Percentiles rank a stretch among this genome's conserved stretches.
phyloP scores from a whole-genome alignment of 176 grass and related monocot species.

The Otatea glauca region DNA sequence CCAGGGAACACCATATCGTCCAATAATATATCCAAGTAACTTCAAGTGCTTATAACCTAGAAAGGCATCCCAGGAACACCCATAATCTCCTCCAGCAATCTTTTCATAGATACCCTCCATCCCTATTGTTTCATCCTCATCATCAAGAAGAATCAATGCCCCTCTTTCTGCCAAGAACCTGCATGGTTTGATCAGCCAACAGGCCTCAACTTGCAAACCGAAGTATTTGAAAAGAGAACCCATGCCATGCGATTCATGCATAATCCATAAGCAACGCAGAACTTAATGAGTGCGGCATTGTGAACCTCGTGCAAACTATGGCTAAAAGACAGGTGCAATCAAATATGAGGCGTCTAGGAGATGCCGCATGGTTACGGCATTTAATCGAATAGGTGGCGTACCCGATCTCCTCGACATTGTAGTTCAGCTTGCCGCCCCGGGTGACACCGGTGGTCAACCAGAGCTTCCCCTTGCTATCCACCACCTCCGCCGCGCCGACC shows the following conservation, averaged over 20 bases:
- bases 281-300: background rate
- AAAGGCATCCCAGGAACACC: slow-evolving; percentile 62
- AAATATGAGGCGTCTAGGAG: background rate
- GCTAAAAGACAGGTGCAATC: background rate
- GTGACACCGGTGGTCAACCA: slow-evolving; percentile 75
- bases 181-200: slow-evolving; percentile 28
- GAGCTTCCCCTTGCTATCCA: slow-evolving; percentile 76
- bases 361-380: background rate
- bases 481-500: slow-evolving; percentile 63
- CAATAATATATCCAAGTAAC: slow-evolving; percentile 84
- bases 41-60: slow-evolving; percentile 86
- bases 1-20: slow-evolving; percentile 69
- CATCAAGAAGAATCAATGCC: slow-evolving; percentile 62
- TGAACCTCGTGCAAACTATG: background rate
- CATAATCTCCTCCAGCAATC: slow-evolving; percentile 53
- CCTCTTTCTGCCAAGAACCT: slow-evolving; percentile 88
- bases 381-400: slow-evolving; percentile 47
- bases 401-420: slow-evolving; percentile 90
- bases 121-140: slow-evolving; percentile 46
- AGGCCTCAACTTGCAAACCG: background rate
- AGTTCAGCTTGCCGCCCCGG: slow-evolving; percentile 63
- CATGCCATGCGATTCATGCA: background rate
- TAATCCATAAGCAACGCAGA: background rate
- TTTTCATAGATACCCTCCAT: slow-evolving; percentile 58
- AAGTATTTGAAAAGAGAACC: background rate